phyloP scores from a whole-genome alignment of 495 filamentous ascomycete species.

The Aspergillus avenaceus region DNA sequence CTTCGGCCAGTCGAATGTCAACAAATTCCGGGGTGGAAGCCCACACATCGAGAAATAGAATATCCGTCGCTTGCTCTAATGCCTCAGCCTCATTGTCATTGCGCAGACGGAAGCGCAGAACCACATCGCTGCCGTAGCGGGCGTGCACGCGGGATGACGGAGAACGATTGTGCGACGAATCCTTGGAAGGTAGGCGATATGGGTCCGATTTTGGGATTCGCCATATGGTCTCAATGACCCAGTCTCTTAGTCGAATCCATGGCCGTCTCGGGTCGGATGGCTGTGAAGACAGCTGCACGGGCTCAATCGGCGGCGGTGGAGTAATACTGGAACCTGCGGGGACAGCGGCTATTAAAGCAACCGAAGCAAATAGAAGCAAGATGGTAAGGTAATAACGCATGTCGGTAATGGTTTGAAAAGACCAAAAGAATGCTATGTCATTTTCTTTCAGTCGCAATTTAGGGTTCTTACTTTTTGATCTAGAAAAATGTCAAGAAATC shows the following conservation, averaged over 20 bases:
- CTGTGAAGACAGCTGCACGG: conserved; percentile 27
- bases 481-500: neutral
- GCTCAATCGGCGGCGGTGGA: conserved; percentile 33
- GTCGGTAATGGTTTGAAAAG: neutral
- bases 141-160: conserved; percentile 50
- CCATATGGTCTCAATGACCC: conserved; percentile 61
- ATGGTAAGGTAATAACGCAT: conserved; percentile 15
- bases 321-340: conserved; percentile 44
- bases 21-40: conserved; percentile 75
- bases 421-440: conserved; percentile 5
- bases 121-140: conserved; percentile 76
- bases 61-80: conserved; percentile 67
- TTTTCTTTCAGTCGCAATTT: neutral
- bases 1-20: conserved; percentile 78
- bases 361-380: conserved; percentile 23
- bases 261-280: conserved; percentile 29
- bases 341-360: conserved; percentile 27
- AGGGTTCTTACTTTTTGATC: too few species aligned
- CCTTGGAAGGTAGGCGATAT: conserved; percentile 3
- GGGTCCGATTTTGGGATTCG: conserved; percentile 34
- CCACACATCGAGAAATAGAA: conserved; percentile 87
- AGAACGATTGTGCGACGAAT: conserved; percentile 14
- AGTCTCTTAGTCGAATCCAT: conserved; percentile 59
- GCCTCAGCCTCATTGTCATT: conserved; percentile 65
- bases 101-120: conserved; percentile 80